A percentile compares a stretch with the other conserved stretches of the same genome.
These are phyloP conservation scores for Nemophila menziesii DNA, from an alignment of 257 asterid species.

Conservation along the genomic window DNA sequence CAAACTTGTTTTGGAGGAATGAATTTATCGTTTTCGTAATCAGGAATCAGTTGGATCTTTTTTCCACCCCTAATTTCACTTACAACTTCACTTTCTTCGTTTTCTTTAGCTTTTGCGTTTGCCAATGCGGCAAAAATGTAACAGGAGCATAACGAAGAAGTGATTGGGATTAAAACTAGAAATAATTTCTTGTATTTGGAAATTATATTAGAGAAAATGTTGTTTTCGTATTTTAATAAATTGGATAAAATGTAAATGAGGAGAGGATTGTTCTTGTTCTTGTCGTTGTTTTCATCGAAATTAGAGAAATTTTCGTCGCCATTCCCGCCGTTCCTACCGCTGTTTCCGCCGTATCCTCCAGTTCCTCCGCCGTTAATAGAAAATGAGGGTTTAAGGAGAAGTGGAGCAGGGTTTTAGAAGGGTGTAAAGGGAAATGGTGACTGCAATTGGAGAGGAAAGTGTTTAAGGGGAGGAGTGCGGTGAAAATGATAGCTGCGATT, in stretches of 20 bases:
- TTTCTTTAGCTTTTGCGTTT: constrained; percentile 37
- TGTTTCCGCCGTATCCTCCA: too few relatives aligned
- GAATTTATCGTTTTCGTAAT: constrained; percentile 61
- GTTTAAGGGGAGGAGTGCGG: too few relatives aligned
- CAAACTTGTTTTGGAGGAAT: constrained; percentile 28
- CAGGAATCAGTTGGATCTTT: constrained; percentile 51
- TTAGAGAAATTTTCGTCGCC: too few relatives aligned
- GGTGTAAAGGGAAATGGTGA: too few relatives aligned
- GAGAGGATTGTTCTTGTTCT: constrained; percentile 7
- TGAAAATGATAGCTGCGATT: too few relatives aligned
- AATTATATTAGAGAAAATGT: constrained; percentile 6
- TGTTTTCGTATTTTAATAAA: constrained; percentile 12
- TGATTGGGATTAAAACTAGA: constrained; percentile 22
- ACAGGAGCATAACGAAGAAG: constrained; percentile 29
- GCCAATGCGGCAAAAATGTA: constrained; percentile 36
- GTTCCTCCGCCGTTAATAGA: too few relatives aligned
- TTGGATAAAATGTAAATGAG: constrained; percentile 19
- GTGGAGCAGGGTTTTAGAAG: too few relatives aligned
- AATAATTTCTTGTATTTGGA: constrained; percentile 11
- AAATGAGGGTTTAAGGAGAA: too few relatives aligned
- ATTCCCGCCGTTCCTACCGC: too few relatives aligned
- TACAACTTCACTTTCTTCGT: constrained; percentile 22
- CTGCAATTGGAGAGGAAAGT: too few relatives aligned
- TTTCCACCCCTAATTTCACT: constrained; percentile 74
- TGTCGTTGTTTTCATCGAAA: too few relatives aligned